Evolutionary conservation across 805 yeast species (phyloP), one percentile per base, ranked within the genome.

Genomic region (Yarrowia sp.): DNA sequence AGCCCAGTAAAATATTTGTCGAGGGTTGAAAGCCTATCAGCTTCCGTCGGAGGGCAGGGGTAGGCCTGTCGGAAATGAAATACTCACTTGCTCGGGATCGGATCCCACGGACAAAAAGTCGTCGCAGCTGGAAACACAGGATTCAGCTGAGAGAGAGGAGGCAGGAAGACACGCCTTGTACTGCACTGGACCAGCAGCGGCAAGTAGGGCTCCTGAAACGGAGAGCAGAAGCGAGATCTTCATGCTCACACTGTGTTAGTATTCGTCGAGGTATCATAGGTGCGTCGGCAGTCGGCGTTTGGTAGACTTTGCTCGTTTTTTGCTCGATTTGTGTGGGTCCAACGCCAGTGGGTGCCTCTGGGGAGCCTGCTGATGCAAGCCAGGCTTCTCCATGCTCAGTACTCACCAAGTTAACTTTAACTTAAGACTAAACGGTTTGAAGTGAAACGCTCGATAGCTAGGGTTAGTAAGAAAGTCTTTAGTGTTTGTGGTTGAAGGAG

Each of bases 221-320:
- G 64, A 58, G 33, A 58, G 64, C 34, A 58, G 64, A 43, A 58
- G 50, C 9, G 64, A 58, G 33, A 58, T 38, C 64, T 43, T 58
- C 64, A 58, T 58, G 30, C 64, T 58, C 50, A 43, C 36, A 24
- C 39, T 58, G 50, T 17, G 64, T 55, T 55, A 39, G 61, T 20
- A 17, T 52, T 36, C 38, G 38, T 36, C 38, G 30, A 24, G 30
- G 30, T 24, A 36, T 36, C 10, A 36, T 24, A 24, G 30, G 30
- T 24, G 30, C 30, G 38, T 36, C 38, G 38, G 38, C 13, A 10
- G 13, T 36, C 38, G 38, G 38, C 38, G 10, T 36, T 36, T 36
- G 38, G 53, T 47, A 38, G 53, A 14, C 30, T 24, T 24, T 24
- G 30, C 6, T 24, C 30, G 2, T 24, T 24, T 24, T 24, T 24